Conservation (phyloP, 805 yeast genomes). For the Saccharomycopsis selenospora region DNA sequence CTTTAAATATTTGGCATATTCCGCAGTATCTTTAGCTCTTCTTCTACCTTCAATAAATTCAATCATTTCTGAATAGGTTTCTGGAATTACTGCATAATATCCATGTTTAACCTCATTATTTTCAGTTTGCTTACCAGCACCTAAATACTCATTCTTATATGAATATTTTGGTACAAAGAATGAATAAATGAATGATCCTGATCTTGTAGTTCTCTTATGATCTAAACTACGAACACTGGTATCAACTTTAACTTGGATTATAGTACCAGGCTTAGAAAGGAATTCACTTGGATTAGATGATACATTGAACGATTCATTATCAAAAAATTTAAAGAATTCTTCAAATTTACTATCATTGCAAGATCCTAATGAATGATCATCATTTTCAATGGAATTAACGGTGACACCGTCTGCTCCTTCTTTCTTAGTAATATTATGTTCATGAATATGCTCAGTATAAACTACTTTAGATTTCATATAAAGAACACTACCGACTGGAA, state of each 20-base stretch:
- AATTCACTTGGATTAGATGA: constrained; percentile 46
- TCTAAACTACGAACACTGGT: constrained; percentile 68
- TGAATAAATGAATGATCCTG: constrained; percentile 85
- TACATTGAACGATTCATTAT: constrained; percentile 51
- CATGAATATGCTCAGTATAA: constrained; percentile 75
- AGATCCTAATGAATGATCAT: background rate
- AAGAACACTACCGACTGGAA: constrained; percentile 88
- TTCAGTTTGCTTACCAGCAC: constrained; percentile 21
- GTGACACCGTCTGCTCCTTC: background rate
- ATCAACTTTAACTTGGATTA: constrained; percentile 84
- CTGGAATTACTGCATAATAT: constrained; percentile 75
- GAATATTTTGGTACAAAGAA: constrained; percentile 70
- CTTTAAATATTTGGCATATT: constrained; percentile 45
- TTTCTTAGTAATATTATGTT: constrained; percentile 20
- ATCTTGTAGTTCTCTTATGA: constrained; percentile 51
- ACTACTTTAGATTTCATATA: constrained; percentile 77
- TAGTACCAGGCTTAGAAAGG: constrained; percentile 71
- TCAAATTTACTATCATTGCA: constrained; percentile 20
- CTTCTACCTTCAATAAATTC: constrained; percentile 85
- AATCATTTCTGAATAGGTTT: constrained; percentile 88
- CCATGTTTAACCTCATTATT: constrained; percentile 38
- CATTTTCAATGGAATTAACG: background rate
- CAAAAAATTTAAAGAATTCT: constrained; percentile 37
- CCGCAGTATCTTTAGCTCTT: constrained; percentile 77
- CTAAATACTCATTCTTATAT: constrained; percentile 25